phyloP scores from a whole-genome alignment of 352 stramenopile species.

The Phytophthora rubi region DNA sequence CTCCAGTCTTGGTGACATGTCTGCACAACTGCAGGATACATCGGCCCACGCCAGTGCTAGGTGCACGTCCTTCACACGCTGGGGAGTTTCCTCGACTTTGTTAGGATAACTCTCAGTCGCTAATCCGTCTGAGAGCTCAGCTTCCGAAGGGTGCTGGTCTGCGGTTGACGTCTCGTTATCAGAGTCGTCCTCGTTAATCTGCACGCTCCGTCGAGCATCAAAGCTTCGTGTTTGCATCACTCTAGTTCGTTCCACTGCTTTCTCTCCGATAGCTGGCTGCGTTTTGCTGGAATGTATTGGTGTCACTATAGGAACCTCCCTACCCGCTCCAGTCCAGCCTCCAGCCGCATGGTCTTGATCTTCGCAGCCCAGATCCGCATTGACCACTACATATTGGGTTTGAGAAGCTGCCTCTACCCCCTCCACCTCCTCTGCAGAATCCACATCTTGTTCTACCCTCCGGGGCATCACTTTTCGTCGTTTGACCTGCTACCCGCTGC shows the following conservation, averaged over 20 bases:
- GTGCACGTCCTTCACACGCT: conserved; percentile 1
- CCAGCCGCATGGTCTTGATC: neutral
- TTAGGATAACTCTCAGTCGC: neutral
- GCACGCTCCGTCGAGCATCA: neutral
- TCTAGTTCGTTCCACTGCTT: neutral
- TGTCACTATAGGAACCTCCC: neutral
- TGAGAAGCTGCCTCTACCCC: neutral
- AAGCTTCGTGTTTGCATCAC: neutral
- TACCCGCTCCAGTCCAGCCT: neutral
- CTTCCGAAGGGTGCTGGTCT: neutral
- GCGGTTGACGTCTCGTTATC: neutral
- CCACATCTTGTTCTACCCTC: neutral
- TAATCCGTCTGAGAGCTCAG: neutral
- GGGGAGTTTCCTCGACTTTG: neutral
- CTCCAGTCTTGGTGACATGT: conserved; percentile 2
- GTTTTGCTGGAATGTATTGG: neutral
- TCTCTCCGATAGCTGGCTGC: neutral
- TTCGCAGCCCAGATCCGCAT: neutral
- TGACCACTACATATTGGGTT: neutral
- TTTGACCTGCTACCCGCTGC: conserved; percentile 2
- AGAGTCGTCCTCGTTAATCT: neutral
- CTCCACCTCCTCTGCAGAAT: neutral
- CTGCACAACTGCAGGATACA: conserved; percentile 15
- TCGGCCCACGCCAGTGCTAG: conserved; percentile 18
- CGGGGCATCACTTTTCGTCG: conserved; percentile 3